Evolutionary conservation across 2,329 filamentous ascomycete genomes (phyloP).

Genomic region (Scedosporium dehoogii): DNA sequence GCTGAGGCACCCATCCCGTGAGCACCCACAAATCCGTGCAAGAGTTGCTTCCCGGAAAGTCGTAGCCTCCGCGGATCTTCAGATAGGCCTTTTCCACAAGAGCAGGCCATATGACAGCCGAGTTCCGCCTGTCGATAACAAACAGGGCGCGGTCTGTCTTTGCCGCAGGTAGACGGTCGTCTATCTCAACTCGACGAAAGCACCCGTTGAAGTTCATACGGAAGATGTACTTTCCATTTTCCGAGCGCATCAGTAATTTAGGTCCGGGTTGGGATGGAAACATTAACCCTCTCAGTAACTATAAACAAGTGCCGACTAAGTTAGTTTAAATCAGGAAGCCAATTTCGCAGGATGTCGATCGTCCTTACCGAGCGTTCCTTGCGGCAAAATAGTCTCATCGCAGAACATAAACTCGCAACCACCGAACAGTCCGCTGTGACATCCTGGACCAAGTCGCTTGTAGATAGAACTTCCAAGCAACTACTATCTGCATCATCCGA

Average conservation of each 20-base stretch:
- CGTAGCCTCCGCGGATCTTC: conserved; percentile 90
- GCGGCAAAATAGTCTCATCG: conserved; percentile 57
- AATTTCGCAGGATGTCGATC: too few species aligned
- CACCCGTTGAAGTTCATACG: conserved; percentile 95
- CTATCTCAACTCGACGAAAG: conserved; percentile 76
- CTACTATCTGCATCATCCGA: conserved; percentile 48
- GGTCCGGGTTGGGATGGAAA: conserved; percentile 60
- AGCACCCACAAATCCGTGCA: conserved; percentile 89
- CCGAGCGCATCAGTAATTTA: conserved; percentile 52
- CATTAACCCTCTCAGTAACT: conserved; percentile 44
- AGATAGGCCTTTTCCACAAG: conserved; percentile 93
- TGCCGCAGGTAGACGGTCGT: conserved; percentile 77
- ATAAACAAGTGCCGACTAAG: neutral
- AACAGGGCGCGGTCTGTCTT: conserved; percentile 68
- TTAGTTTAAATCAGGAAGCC: too few species aligned
- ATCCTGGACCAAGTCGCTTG: conserved; percentile 85
- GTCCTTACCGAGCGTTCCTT: conserved; percentile 55
- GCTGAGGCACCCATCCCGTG: conserved; percentile 94
- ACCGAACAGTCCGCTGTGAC: conserved; percentile 95
- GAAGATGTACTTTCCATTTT: conserved; percentile 81
- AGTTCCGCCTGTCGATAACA: conserved; percentile 77
- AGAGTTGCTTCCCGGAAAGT: conserved; percentile 96
- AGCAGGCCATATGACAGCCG: conserved; percentile 79
- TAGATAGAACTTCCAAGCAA: conserved; percentile 29
- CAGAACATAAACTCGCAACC: conserved; percentile 86